Percentiles rank a stretch among this genome's conserved stretches.
Conservation (phyloP, 2,329 filamentous ascomycete genomes). For the Pseudocercospora musae region DNA sequence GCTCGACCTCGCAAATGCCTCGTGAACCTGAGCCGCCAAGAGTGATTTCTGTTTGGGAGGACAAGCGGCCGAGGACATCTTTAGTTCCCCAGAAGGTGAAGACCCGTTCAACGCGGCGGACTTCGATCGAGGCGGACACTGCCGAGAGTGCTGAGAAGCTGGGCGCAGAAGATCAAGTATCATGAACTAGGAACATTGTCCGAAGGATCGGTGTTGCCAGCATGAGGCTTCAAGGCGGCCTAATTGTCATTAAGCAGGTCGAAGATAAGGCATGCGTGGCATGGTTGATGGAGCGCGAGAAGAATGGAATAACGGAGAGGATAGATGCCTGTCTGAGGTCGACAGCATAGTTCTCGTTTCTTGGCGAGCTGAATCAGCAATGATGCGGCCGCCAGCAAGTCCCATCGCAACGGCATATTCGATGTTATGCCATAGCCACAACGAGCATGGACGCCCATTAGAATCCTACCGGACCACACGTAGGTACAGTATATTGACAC, state of each 20-base stretch:
- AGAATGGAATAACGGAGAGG: no score
- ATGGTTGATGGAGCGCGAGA: no score
- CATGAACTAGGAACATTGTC: not conserved
- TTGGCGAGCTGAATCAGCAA: not conserved
- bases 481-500: not conserved
- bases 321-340: no score
- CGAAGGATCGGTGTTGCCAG: no score
- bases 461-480: no score
- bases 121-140: not conserved
- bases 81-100: not conserved
- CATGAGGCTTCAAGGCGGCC: no score
- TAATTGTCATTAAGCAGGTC: no score
- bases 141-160: not conserved
- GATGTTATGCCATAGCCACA: not conserved
- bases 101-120: not conserved
- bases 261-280: no score
- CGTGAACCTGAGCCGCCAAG: not conserved
- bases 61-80: not conserved
- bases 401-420: not conserved
- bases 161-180: not conserved
- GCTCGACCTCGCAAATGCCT: not conserved
- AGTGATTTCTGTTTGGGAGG: not conserved
- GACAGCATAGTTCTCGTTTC: not conserved
- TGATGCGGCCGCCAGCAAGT: not conserved
- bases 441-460: not conserved